These are phyloP conservation scores for Pisolithus marmoratus DNA, from an alignment of 768 basidiomycete genomes.

Conservation along the genomic window DNA sequence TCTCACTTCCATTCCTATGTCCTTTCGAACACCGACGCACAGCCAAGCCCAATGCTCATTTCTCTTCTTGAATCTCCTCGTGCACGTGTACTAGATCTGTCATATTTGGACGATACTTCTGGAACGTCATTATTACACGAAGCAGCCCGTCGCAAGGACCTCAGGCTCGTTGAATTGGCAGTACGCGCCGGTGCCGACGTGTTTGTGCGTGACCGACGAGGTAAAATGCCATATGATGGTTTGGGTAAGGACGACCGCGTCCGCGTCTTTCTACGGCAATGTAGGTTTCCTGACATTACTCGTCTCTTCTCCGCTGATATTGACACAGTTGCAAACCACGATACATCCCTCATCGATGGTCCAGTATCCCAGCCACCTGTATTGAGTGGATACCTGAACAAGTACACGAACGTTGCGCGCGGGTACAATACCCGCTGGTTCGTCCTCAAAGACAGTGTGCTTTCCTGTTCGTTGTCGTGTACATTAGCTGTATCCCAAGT, in stretches of 20 bases:
- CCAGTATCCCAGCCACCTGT: slow-evolving; percentile 49
- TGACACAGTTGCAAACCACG: slow-evolving; percentile 67
- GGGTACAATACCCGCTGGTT: slow-evolving; percentile 93
- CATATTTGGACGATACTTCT: slow-evolving; percentile 71
- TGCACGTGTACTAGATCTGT: slow-evolving; percentile 65
- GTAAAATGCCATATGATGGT: slow-evolving; percentile 64
- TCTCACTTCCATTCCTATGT: slow-evolving; percentile 71
- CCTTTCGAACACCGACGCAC: slow-evolving; percentile 43
- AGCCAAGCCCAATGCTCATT: slow-evolving; percentile 42
- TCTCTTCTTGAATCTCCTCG: slow-evolving; percentile 66
- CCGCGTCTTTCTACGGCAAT: slow-evolving; percentile 76
- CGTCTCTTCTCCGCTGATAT: not conserved
- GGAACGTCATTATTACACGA: slow-evolving; percentile 83
- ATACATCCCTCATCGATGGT: slow-evolving; percentile 59
- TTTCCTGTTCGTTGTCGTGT: slow-evolving; percentile 63
- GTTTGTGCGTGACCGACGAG: slow-evolving; percentile 74
- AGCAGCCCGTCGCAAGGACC: slow-evolving; percentile 74
- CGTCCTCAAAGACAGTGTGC: slow-evolving; percentile 75
- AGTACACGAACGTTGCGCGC: slow-evolving; percentile 88
- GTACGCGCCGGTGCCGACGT: slow-evolving; percentile 85
- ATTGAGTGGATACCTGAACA: slow-evolving; percentile 77
- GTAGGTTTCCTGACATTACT: slow-evolving; percentile 37
- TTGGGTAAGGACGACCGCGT: slow-evolving; percentile 77
- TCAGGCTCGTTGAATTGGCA: slow-evolving; percentile 77
- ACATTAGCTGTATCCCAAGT: too few relatives aligned